A percentile compares a stretch with the other conserved stretches of the same genome.
These are phyloP conservation scores for Schizochytrium sp. DNA, from an alignment of 108 stramenopile genomes.

Conservation along the genomic window DNA sequence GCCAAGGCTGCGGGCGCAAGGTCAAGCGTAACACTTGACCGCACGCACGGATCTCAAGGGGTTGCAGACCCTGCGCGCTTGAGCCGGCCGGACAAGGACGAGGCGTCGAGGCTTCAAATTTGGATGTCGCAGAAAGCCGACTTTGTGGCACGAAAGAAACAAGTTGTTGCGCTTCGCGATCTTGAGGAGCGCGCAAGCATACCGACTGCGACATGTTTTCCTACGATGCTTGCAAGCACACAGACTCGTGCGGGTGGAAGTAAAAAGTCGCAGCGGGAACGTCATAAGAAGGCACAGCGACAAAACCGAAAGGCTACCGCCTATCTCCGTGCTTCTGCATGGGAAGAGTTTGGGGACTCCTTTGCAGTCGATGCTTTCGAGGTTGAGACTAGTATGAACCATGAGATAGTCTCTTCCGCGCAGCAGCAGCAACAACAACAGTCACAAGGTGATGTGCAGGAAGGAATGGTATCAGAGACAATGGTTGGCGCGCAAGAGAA, in stretches of 20 bases:
- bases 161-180: neutral
- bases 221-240: neutral
- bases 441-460: no score
- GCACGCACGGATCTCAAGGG: neutral
- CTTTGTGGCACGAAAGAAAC: neutral
- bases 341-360: neutral
- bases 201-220: neutral
- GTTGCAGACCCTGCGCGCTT: neutral
- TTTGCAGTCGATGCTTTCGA: neutral
- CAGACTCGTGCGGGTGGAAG: neutral
- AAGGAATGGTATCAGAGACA: no score
- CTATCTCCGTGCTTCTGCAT: neutral
- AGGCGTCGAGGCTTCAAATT: neutral
- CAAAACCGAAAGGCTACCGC: neutral
- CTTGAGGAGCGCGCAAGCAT: neutral
- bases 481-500: no score
- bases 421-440: no score
- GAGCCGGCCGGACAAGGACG: neutral
- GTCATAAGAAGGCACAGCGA: neutral
- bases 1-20: neutral
- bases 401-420: no score
- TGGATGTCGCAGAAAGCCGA: neutral
- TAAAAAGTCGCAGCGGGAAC: neutral
- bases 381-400: no score
- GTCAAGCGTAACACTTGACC: neutral